phyloP scores from a whole-genome alignment of 75 land plant species.

The Sequoia sempervirens region DNA sequence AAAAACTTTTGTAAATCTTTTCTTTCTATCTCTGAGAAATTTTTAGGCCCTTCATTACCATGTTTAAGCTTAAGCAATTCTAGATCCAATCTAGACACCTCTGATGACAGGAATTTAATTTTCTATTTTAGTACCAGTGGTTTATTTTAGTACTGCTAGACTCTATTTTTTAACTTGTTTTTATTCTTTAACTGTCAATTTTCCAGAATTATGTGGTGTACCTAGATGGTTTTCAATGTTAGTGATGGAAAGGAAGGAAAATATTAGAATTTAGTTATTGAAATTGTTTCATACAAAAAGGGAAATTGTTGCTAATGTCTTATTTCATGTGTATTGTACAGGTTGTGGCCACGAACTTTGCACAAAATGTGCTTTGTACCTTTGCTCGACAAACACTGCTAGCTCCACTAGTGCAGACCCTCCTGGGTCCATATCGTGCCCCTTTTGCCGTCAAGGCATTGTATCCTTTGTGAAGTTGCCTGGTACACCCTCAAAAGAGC shows the following conservation, averaged over 20 bases:
- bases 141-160: no score
- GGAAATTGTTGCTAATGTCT: not conserved
- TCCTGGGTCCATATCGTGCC: conserved; percentile 78
- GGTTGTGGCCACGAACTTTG: conserved; percentile 79
- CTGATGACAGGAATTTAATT: not conserved
- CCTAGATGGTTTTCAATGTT: not conserved
- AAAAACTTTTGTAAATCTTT: not conserved
- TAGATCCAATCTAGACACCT: not conserved
- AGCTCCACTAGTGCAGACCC: conserved; percentile 37
- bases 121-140: not conserved
- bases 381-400: conserved; percentile 66
- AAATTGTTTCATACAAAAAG: not conserved
- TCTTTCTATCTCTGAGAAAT: not conserved
- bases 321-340: conserved; percentile 18
- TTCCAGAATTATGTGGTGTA: not conserved
- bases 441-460: conserved; percentile 75
- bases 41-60: not conserved
- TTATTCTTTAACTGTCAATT: not conserved
- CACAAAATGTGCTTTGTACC: conserved; percentile 74
- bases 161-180: no score
- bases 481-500: conserved; percentile 31
- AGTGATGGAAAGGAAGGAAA: not conserved
- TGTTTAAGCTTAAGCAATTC: no score
- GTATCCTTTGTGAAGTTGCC: conserved; percentile 53
- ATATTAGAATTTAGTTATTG: not conserved